Base-by-base conservation (phyloP, 441 rosid genomes). In the Populus hybrid region DNA sequence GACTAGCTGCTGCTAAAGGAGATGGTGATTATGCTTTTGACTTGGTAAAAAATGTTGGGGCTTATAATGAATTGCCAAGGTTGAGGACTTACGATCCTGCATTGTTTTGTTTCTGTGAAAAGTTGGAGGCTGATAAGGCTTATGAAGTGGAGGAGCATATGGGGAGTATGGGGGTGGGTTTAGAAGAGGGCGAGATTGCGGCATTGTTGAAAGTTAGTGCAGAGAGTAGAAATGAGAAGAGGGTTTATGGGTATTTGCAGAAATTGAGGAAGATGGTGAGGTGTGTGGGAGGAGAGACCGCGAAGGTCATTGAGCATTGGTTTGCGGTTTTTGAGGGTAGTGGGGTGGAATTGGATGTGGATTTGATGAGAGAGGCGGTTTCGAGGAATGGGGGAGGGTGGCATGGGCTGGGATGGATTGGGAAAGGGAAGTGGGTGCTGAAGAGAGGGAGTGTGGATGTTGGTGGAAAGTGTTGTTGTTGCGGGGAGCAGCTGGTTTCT, bases 341-440 rank as follows among this genome's bases (percentile, higher is more conserved):
- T 72, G 81, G 81, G 63, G 71, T 30, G 74, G 86, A 82, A 69
- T 30, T 77, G 50, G 79, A 80, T 35, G 63, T 10, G 69, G 79
- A 42, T 77, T 21, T 77, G 36, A 84, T 83, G 75, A 84, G 85
- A 79, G 90, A 81, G 32, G 84, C 86, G 21, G 77, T 85, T 82
- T 72, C 75, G 68, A 90, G 81, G 84, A 94, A 91, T 77, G 97
- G 97, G 3, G 94, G 94, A 5, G 97, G 98, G 74, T 92, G 95
- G 97, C 97, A 94, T 75, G 98, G 98, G 64, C 74, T 83, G 40
- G 98, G 97, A 6, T 94, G 97, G 96, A 77, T 90, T 78, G 97
- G 96, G 75, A 78, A 86, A 32, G 97, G 94, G 21, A 88, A 81
- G 72, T 94, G 94, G 94, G 77, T 71, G 59, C 87, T 90, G 75